Percentiles rank a stretch among this genome's conserved stretches.
Evolutionary conservation across 2,329 filamentous ascomycete genomes (phyloP).

Genomic region (Acephala macrosclerotiorum): DNA sequence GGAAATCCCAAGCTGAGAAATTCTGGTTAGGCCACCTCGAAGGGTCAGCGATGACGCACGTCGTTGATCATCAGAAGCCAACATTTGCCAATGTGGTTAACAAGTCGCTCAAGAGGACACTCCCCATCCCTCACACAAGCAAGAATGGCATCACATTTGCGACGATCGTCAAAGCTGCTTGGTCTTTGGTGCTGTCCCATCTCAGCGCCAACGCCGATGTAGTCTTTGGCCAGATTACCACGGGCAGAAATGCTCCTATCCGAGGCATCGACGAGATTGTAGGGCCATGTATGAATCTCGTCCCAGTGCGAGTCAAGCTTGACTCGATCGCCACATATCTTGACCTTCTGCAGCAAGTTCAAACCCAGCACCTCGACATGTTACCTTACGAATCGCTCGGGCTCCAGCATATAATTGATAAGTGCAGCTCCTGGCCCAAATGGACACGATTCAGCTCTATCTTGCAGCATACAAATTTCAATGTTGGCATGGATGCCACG

Average conservation of each 20-base stretch:
- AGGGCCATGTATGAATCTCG: conserved; percentile 52
- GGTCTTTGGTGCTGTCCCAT: conserved; percentile 48
- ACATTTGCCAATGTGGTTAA: conserved; percentile 12
- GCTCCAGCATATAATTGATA: conserved; percentile 48
- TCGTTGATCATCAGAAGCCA: conserved; percentile 6
- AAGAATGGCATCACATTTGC: conserved; percentile 21
- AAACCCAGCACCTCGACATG: conserved; percentile 49
- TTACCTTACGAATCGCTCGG: conserved; percentile 47
- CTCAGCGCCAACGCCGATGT: conserved; percentile 48
- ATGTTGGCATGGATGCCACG: too few relatives aligned
- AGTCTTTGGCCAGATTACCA: conserved; percentile 50
- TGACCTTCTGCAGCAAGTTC: conserved; percentile 53
- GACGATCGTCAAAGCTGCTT: conserved; percentile 39
- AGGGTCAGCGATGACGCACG: conserved; percentile 18
- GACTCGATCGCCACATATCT: conserved; percentile 40
- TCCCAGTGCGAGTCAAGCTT: conserved; percentile 48
- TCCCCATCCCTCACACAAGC: background rate
- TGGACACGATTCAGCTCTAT: conserved; percentile 22
- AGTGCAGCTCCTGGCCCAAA: conserved; percentile 23
- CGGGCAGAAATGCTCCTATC: conserved; percentile 48
- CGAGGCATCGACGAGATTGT: conserved; percentile 48
- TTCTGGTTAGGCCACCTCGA: conserved; percentile 14
- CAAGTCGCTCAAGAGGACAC: conserved; percentile 4
- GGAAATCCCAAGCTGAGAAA: background rate
- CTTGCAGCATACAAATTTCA: conserved; percentile 12